Evolutionary conservation across 2,329 filamentous ascomycete species (phyloP).

Genomic region (Alternaria tenuissima): DNA sequence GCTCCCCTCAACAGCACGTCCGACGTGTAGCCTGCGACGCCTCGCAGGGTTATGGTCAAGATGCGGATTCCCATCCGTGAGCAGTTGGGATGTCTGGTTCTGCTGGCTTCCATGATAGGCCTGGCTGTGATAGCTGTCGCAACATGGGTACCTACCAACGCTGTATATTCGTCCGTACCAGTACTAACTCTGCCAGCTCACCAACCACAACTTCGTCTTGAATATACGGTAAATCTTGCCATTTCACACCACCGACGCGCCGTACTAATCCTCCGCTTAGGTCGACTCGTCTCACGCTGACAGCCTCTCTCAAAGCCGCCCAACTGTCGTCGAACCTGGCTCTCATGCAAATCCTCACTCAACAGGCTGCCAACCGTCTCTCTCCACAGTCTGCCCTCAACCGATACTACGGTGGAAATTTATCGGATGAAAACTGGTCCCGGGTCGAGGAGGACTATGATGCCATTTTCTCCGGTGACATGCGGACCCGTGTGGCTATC

Average conservation of each 20-base stretch:
- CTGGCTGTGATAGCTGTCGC: constrained; percentile 83
- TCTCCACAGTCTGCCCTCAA: constrained; percentile 61
- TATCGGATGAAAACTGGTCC: constrained; percentile 65
- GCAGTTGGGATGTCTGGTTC: constrained; percentile 82
- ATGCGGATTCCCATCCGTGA: constrained; percentile 90
- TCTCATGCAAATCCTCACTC: constrained; percentile 77
- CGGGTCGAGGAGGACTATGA: constrained; percentile 70
- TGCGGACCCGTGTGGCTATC: constrained; percentile 61
- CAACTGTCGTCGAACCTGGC: constrained; percentile 81
- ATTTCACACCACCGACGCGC: background rate
- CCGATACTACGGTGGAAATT: constrained; percentile 66
- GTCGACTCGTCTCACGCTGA: constrained; percentile 72
- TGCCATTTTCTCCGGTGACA: constrained; percentile 71
- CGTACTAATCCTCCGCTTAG: constrained; percentile 36
- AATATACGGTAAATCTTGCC: constrained; percentile 55
- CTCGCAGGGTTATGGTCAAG: constrained; percentile 46
- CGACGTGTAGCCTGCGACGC: background rate
- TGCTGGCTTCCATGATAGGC: constrained; percentile 75
- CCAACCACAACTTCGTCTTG: constrained; percentile 69
- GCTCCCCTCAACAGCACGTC: constrained; percentile 13
- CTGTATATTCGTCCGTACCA: background rate
- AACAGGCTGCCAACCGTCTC: constrained; percentile 72
- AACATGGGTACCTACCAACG: constrained; percentile 59
- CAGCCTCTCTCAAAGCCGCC: constrained; percentile 85
- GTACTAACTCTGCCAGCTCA: constrained; percentile 54